Conservation (phyloP, 768 basidiomycete species). For the Trametes elegans region DNA sequence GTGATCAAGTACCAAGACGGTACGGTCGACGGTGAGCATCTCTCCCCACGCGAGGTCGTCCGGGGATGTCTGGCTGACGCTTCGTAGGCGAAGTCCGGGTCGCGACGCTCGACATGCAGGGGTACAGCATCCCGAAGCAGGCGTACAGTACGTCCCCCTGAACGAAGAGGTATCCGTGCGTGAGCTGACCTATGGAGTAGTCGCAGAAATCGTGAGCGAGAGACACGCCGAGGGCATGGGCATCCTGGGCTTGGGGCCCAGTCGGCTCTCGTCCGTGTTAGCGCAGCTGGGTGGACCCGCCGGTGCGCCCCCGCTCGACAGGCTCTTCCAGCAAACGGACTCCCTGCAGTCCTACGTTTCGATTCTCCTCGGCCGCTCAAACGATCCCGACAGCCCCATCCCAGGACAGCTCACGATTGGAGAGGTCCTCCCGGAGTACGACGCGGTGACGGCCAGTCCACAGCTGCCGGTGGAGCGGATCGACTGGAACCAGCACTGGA, state of each 20-base stretch:
- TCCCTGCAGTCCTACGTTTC: slow-evolving; percentile 32
- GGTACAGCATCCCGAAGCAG: slow-evolving; percentile 28
- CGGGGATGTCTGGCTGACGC: not conserved
- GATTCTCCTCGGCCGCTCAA: slow-evolving; percentile 30
- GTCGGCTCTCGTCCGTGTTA: slow-evolving; percentile 25
- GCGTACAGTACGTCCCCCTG: slow-evolving; percentile 25
- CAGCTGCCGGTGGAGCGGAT: slow-evolving; percentile 27
- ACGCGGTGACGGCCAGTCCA: slow-evolving; percentile 28
- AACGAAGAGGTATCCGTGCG: not conserved
- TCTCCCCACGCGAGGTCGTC: no score
- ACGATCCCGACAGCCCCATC: slow-evolving; percentile 27
- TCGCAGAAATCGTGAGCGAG: slow-evolving; percentile 10
- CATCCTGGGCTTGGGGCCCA: slow-evolving; percentile 34
- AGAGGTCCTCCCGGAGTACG: slow-evolving; percentile 25
- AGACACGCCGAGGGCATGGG: slow-evolving; percentile 22
- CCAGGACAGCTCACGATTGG: slow-evolving; percentile 34
- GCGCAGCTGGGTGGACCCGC: slow-evolving; percentile 11
- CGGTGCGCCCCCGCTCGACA: slow-evolving; percentile 31
- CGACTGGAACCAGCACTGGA: slow-evolving; percentile 32
- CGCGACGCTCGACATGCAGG: slow-evolving; percentile 27
- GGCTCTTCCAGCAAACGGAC: slow-evolving; percentile 32
- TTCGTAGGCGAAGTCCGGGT: slow-evolving; percentile 27
- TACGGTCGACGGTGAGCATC: slow-evolving; percentile 21
- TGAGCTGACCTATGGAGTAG: not conserved
- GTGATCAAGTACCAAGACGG: slow-evolving; percentile 27